phyloP scores from a whole-genome alignment of 495 filamentous ascomycete genomes.

The Hypoxylon intermedium region DNA sequence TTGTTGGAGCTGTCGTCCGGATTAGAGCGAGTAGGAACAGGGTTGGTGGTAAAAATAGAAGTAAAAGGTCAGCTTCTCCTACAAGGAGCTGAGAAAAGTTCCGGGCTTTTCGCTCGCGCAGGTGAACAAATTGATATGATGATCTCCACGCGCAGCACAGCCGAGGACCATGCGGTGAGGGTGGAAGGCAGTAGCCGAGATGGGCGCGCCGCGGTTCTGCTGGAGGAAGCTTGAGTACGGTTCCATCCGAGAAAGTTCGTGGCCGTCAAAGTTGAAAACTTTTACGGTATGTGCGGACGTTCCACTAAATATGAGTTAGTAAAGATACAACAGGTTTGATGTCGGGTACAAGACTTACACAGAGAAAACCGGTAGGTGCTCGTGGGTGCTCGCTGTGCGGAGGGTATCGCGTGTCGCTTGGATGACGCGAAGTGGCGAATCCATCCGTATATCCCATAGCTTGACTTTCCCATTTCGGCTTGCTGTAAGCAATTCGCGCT shows the following conservation, averaged over 20 bases:
- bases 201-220: constrained; percentile 76
- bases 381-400: constrained; percentile 88
- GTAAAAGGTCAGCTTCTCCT: background rate
- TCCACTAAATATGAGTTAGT: constrained; percentile 64
- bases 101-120: constrained; percentile 57
- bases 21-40: background rate
- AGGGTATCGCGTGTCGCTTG: constrained; percentile 78
- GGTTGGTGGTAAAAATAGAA: background rate
- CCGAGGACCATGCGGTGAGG: constrained; percentile 93
- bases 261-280: constrained; percentile 85
- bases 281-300: constrained; percentile 87
- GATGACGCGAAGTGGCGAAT: constrained; percentile 74
- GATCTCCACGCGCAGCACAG: constrained; percentile 75
- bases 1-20: background rate
- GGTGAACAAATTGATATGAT: constrained; percentile 75
- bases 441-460: constrained; percentile 94
- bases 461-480: constrained; percentile 90
- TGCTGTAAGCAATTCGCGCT: constrained; percentile 86
- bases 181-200: constrained; percentile 91
- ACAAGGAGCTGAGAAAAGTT: constrained; percentile 28
- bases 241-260: constrained; percentile 77
- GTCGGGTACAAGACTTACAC: constrained; percentile 67
- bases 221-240: constrained; percentile 89
- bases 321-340: constrained; percentile 12
- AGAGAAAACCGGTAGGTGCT: constrained; percentile 95